A percentile compares a stretch with the other conserved stretches of the same genome.
Conservation (phyloP, 495 filamentous ascomycete species). For the Aspergillus sclerotiicarbonarius region DNA sequence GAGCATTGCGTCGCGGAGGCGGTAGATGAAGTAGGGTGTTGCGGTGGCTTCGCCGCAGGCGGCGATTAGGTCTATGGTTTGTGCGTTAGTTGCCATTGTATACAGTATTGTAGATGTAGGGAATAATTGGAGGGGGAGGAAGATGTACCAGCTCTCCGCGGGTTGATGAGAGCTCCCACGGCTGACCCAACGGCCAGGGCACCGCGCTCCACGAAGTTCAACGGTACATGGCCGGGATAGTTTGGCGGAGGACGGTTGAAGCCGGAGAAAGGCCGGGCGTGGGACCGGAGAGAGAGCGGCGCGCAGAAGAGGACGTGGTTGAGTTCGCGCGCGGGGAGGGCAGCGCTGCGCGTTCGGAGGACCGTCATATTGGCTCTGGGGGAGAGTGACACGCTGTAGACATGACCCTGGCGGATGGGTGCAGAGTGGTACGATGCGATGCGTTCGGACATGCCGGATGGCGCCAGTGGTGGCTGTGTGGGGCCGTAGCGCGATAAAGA, state of each 20-base stretch:
- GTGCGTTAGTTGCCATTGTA: background rate
- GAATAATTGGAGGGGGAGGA: background rate
- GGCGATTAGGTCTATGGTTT: conserved; percentile 78
- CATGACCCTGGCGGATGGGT: conserved; percentile 8
- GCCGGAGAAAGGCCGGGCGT: conserved; percentile 61
- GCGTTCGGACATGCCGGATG: conserved; percentile 16
- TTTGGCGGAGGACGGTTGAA: conserved; percentile 69
- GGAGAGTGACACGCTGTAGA: background rate
- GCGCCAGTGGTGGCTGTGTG: conserved; percentile 19
- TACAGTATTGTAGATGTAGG: background rate
- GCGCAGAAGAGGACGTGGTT: conserved; percentile 4
- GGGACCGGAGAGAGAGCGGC: conserved; percentile 8
- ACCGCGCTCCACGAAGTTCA: conserved; percentile 71
- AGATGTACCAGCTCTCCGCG: conserved; percentile 65
- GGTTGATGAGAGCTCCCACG: conserved; percentile 73
- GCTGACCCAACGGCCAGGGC: conserved; percentile 82
- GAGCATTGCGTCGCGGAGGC: conserved; percentile 90
- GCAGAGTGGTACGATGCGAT: conserved; percentile 28
- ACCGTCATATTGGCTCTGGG: conserved; percentile 32
- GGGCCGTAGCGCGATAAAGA: conserved; percentile 27
- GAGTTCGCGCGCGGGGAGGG: conserved; percentile 21
- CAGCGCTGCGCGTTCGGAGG: conserved; percentile 24
- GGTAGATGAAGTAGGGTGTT: conserved; percentile 91
- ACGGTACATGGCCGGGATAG: conserved; percentile 90
- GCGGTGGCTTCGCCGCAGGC: conserved; percentile 90